Conservation (phyloP, 2,329 filamentous ascomycete genomes). For the Hymenoscyphus repandus region DNA sequence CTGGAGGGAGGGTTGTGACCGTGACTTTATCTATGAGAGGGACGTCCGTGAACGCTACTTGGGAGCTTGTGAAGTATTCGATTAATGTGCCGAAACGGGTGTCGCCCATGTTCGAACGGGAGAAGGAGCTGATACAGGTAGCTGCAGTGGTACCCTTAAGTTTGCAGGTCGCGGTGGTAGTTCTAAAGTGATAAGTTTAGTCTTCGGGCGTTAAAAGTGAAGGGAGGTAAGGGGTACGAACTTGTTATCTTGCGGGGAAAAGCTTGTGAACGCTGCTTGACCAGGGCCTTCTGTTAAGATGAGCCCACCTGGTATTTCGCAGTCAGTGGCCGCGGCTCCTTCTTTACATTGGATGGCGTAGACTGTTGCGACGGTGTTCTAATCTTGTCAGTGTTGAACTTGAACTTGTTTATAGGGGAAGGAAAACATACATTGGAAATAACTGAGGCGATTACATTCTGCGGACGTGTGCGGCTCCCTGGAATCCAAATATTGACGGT, state of each 20-base stretch:
- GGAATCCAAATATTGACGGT: not conserved
- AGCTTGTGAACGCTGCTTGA: not conserved
- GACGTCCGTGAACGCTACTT: not conserved
- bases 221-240: not conserved
- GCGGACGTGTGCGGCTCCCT: not conserved
- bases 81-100: not conserved
- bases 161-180: not conserved
- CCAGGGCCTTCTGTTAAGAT: not conserved
- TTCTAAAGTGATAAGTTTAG: not conserved
- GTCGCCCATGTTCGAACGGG: not conserved
- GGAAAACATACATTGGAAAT: not conserved
- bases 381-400: not conserved
- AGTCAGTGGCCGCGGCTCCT: not conserved
- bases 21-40: not conserved
- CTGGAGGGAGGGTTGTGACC: not conserved
- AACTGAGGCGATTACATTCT: not conserved
- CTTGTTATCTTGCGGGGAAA: not conserved
- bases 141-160: not conserved
- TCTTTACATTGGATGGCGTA: not conserved
- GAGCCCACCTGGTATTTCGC: not conserved
- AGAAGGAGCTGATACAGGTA: not conserved
- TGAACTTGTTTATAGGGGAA: not conserved
- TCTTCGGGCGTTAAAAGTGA: not conserved
- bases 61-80: not conserved
- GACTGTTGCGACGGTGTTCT: not conserved